A percentile compares a stretch with the other conserved stretches of the same genome.
Conservation (phyloP, 2,329 filamentous ascomycete species). For the Fusarium siculi region DNA sequence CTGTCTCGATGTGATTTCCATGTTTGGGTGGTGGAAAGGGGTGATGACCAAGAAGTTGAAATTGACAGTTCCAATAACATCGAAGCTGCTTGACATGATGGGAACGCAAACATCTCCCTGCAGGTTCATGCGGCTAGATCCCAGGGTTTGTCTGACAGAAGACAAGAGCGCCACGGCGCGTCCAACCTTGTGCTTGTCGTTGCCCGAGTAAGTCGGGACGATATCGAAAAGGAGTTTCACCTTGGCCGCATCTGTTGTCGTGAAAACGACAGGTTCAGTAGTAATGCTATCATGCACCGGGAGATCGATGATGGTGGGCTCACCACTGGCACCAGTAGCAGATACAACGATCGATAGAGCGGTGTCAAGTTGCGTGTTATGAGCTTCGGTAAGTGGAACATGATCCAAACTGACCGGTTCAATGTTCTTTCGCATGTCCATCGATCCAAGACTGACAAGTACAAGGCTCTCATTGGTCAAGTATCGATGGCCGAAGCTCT, state of each 20-base stretch:
- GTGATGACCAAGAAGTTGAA: conserved; percentile 98
- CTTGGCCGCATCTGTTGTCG: conserved; percentile 77
- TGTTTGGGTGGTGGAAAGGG: conserved; percentile 91
- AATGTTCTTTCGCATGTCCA: conserved; percentile 87
- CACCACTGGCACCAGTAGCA: conserved; percentile 84
- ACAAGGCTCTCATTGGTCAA: conserved; percentile 89
- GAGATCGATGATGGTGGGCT: conserved; percentile 89
- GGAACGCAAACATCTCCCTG: conserved; percentile 94
- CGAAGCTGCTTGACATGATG: conserved; percentile 84
- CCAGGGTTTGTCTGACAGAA: conserved; percentile 83
- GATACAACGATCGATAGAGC: conserved; percentile 92
- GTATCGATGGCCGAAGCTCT: conserved; percentile 96
- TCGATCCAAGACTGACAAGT: conserved; percentile 90
- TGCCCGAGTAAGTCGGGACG: conserved; percentile 92
- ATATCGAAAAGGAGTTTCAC: conserved; percentile 95
- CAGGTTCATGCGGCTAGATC: conserved; percentile 87
- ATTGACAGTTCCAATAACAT: conserved; percentile 93
- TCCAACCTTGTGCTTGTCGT: conserved; percentile 87
- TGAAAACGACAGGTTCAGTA: conserved; percentile 93
- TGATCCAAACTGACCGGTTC: conserved; percentile 87
- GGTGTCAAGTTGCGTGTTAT: conserved; percentile 93
- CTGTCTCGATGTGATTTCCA: conserved; percentile 88
- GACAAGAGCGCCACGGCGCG: conserved; percentile 89
- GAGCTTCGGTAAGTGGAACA: conserved; percentile 87
- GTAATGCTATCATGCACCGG: conserved; percentile 94